Percentiles rank a stretch among this genome's conserved stretches.
These are phyloP conservation scores for Rosa lucieae DNA, from an alignment of 306 rosid species.

Conservation along the genomic window DNA sequence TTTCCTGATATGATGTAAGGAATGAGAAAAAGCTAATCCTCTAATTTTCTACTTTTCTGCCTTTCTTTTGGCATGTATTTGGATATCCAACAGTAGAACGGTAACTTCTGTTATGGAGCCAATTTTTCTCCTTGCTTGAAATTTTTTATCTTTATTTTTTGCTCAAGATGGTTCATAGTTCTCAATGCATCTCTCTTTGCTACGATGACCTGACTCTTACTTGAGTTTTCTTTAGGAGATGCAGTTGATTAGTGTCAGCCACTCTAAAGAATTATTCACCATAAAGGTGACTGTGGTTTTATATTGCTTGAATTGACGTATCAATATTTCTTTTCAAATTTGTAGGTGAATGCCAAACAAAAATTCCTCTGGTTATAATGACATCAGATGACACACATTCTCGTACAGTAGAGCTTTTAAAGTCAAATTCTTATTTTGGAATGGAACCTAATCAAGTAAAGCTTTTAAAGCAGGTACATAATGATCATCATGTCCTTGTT, in stretches of 20 bases:
- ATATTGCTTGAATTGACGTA: neutral
- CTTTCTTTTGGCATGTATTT: neutral
- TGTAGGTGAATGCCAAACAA: conserved; percentile 50
- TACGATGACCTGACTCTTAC: neutral
- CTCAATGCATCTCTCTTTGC: neutral
- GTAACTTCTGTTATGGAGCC: neutral
- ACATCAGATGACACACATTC: conserved; percentile 96
- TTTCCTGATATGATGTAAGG: neutral
- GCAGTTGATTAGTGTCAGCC: neutral
- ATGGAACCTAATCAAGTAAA: conserved; percentile 89
- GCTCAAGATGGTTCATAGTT: neutral
- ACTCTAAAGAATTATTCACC: neutral
- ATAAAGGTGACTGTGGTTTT: neutral
- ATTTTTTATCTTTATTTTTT: neutral
- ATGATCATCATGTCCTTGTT: conserved; percentile 12
- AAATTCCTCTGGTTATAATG: conserved; percentile 86
- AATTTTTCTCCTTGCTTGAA: neutral
- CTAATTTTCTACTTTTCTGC: neutral
- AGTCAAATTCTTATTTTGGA: conserved; percentile 85
- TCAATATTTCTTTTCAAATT: conserved; percentile 18
- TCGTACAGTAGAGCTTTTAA: conserved; percentile 62
- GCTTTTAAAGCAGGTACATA: conserved; percentile 87
- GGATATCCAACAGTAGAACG: neutral
- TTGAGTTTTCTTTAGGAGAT: neutral
- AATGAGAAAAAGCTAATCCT: neutral